Base-by-base conservation (phyloP, 768 basidiomycete genomes). In the Auricularia cornea region DNA sequence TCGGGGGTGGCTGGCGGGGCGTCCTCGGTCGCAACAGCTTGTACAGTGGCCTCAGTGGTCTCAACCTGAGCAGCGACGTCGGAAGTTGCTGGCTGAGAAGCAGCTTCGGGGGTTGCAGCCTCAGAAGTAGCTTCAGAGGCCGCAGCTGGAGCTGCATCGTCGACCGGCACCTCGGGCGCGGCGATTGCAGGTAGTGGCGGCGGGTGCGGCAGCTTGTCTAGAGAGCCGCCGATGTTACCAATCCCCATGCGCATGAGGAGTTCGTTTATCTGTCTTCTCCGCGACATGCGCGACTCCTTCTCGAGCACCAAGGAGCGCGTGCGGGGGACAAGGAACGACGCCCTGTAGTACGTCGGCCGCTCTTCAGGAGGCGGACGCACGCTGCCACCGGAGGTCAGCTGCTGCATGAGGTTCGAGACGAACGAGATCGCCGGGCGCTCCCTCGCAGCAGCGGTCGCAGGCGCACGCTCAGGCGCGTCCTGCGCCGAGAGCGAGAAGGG, bases 211-310 rank as follows among this genome's bases (percentile, higher is more conserved):
- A 73, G 70, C 30, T 71, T 67, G 54, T 84, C 85, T 5, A 92
- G 70, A 6, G 77, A 68, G 12, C 92, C 92, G 11, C 92, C 92
- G 6, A 91, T 80, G 0, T 83, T 82, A 35, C 88, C 89, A 40
- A 92, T 79, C 4, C 84, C 92, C 85, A 92, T 90, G n/a, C 89
- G 83, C 80, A 91, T 88, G 0, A 83, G 86, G 54, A 94, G 75
- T 68, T 90, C 87, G 71, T 94, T 94, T 62, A 92, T 83, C 67
- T 92, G 87, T 63, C 84, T 78, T 63, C 92, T 79, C 38, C 92
- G 78, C 3, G 76, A 74, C 64, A 87, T 78, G 56, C 92, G 83
- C 59, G 78, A 81, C 8, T 76, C 72, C 52, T 78, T 79, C 70
- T 94, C 92, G 12, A 76, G 73, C 2, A 70, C 66, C 30, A 78